Evolutionary conservation across 1,284 basidiomycete genomes (phyloP), one percentile per base, ranked within the genome.

Genomic region (Rhodotorula sp.): DNA sequence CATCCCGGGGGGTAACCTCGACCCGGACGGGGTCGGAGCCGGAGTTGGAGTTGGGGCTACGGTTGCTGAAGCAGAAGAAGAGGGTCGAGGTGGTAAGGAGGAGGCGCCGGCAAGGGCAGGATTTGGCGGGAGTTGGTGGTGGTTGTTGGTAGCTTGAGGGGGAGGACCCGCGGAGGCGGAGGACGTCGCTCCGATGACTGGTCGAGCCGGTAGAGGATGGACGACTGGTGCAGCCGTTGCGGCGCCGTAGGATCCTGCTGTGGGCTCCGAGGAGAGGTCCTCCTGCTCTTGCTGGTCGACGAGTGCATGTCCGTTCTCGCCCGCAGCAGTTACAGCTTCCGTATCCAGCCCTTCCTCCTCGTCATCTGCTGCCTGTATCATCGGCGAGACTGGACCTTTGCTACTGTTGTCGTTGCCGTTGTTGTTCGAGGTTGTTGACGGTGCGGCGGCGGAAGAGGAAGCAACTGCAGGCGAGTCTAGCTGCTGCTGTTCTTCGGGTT

Each of bases 1-100:
- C 8, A 65, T 29, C 6, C 63, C 63, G 43, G 43, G 39, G 8
- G n/a, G 66, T 14, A 67, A 46, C 12, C 48, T 56, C 34, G 62
- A 56, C 14, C 62, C 62, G 15, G 51, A 15, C n/a, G 39, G 46
- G n/a, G 49, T 31, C 14, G 39, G 52, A 12, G 48, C 52, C 3
- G 63, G 39, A 8, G 58, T 26, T 0, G 59, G 59, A 18, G 18
- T 26, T 1, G 59, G 59, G 5, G 18, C 21, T 29, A 10, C 39
- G 39, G 39, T 43, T 14, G 48, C 2, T 14, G 49, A 58, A n/a
- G 49, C 7, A 26, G 49, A 58, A 20, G 49, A 14, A 1, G 58
- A 8, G 4, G 12, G 49, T 51, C 23, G 49, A 51, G 49, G 49
- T 20, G 49, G 49, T 20, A 21, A 5, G 54, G 64, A 4, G 58